phyloP scores from a whole-genome alignment of 1,284 basidiomycete genomes.

The Phylloboletellus chloephorus region DNA sequence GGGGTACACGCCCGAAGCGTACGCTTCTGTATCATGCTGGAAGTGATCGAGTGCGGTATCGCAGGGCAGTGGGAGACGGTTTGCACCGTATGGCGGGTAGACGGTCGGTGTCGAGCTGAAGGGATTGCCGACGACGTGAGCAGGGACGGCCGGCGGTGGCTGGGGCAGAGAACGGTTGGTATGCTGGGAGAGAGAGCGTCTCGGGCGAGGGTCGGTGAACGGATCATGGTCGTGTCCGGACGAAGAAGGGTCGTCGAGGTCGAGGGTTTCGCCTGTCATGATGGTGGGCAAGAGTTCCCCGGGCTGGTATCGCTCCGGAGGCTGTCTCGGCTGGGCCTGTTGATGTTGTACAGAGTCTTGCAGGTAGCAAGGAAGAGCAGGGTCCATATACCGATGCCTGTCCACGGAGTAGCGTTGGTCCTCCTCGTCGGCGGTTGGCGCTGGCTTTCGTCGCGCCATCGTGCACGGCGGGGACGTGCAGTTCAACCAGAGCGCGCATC shows the following conservation, averaged over 20 bases:
- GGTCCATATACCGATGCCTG: slow-evolving; percentile 1
- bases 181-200: slow-evolving; percentile 27
- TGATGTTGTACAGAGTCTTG: slow-evolving; percentile 6
- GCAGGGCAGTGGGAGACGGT: slow-evolving; percentile 23
- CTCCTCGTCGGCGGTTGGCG: slow-evolving; percentile 11
- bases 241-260: slow-evolving; percentile 27
- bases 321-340: slow-evolving; percentile 9
- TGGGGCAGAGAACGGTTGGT: slow-evolving; percentile 24
- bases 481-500: slow-evolving; percentile 17
- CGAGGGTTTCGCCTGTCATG: slow-evolving; percentile 34
- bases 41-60: slow-evolving; percentile 40
- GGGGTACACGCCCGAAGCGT: slow-evolving; percentile 54
- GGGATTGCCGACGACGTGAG: slow-evolving; percentile 22
- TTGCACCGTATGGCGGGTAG: slow-evolving; percentile 7
- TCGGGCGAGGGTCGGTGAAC: slow-evolving; percentile 22
- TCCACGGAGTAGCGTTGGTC: slow-evolving; percentile 4
- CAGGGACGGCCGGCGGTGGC: slow-evolving; percentile 13
- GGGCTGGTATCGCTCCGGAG: slow-evolving; percentile 32
- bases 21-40: slow-evolving; percentile 57
- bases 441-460: slow-evolving; percentile 24
- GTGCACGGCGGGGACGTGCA: background rate
- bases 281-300: slow-evolving; percentile 33
- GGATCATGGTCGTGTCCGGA: slow-evolving; percentile 26
- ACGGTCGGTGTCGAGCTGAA: slow-evolving; percentile 19
- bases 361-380: slow-evolving; percentile 2